Conservation (phyloP, 208 protist species). For the Kentomonas sorsogonicus region DNA sequence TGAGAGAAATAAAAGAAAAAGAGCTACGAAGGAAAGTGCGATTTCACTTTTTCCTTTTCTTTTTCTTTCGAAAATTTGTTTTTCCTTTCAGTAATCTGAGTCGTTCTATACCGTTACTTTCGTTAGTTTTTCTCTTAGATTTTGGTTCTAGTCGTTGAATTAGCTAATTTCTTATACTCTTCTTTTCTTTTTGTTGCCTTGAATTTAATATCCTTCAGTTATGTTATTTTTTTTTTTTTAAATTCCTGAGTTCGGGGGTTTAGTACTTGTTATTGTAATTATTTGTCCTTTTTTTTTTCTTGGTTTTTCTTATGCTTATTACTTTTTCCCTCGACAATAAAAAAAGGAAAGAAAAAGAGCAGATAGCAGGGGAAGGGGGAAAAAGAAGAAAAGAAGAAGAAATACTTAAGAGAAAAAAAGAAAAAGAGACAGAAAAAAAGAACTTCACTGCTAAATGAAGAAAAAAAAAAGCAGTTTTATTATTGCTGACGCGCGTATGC, state of each 20-base stretch:
- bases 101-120: neutral
- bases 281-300: no score
- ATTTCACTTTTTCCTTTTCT: conserved; percentile 3
- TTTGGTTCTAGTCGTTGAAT: no score
- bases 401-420: conserved; percentile 8
- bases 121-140: no score
- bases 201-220: neutral
- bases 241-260: no score
- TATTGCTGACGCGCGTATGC: no score
- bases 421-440: conserved; percentile 10
- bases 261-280: no score
- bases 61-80: conserved; percentile 10
- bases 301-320: no score
- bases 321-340: no score
- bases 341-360: conserved; percentile 12
- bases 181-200: conserved; percentile 15
- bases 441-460: conserved; percentile 15
- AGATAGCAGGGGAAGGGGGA: neutral
- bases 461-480: conserved; percentile 13
- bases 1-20: no score
- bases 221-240: no score
- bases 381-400: conserved; percentile 16
- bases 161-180: conserved; percentile 7
- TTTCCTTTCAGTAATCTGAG: neutral
- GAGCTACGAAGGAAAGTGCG: no score